These are phyloP conservation scores for Actinomortierella wolfii DNA, from an alignment of 371 early-diverging fungal genomes.

Conservation along the genomic window DNA sequence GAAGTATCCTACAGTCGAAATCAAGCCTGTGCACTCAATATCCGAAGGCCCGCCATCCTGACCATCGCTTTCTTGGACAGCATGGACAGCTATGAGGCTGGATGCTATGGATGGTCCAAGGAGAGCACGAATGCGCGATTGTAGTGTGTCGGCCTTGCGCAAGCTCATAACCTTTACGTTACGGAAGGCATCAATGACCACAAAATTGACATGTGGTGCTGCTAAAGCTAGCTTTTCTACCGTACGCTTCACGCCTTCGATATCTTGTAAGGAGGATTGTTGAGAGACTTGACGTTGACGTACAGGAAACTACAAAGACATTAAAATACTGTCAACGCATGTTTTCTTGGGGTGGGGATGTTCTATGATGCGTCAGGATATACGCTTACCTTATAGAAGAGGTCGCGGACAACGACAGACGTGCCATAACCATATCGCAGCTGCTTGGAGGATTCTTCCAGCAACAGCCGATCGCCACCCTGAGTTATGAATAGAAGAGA, in stretches of 20 bases:
- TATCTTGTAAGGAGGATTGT: constrained; percentile 6
- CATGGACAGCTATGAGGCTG: constrained; percentile 7
- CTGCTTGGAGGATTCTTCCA: constrained; percentile 45
- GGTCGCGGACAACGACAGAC: constrained; percentile 59
- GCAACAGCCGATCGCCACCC: constrained; percentile 53
- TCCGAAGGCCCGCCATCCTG: constrained; percentile 2
- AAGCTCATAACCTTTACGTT: constrained; percentile 47
- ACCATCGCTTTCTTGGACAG: neutral
- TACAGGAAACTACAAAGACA: neutral
- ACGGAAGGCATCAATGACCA: constrained; percentile 50
- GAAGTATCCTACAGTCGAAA: constrained; percentile 23
- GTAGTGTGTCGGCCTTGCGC: constrained; percentile 50
- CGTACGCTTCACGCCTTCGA: constrained; percentile 55
- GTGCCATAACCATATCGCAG: constrained; percentile 59
- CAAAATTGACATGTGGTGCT: constrained; percentile 52
- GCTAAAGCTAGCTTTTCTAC: constrained; percentile 56
- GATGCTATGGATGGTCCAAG: constrained; percentile 24
- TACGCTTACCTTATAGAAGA: constrained; percentile 71
- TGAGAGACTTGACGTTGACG: neutral
- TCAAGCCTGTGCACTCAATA: constrained; percentile 19
- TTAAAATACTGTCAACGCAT: too few relatives aligned
- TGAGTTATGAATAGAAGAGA: constrained; percentile 12
- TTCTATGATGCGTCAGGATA: too few relatives aligned
- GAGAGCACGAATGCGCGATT: constrained; percentile 12
- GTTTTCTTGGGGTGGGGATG: too few relatives aligned